Base-by-base conservation (phyloP, 345 rosid species). In the Aethionema arabicum region DNA sequence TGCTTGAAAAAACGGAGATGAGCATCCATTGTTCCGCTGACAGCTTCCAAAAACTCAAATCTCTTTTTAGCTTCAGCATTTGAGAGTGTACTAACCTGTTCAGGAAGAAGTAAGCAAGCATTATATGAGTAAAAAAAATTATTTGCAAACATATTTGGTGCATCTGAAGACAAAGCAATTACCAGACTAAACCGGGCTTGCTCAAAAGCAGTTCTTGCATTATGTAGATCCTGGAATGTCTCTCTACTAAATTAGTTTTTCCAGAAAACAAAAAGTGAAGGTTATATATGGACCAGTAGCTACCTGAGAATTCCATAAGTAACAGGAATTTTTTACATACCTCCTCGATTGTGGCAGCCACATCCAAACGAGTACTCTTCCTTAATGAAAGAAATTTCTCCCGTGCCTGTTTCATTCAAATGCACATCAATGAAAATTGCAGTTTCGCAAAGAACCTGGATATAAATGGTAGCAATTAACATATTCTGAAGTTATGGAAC, bases 331-430 rank as follows among this genome's bases (percentile, higher is more conserved):
- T 27, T 45, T 16, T n/a, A 72, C 53, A 64, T 73, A 87, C 95
- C 88, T 87, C 95, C 78, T 87, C 85, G 51, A 87, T 65, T 39
- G 71, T 74, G 32, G 83, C 73, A 65, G 90, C 85, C 48, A 84
- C 73, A 67, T 87, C 90, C 69, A 75, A 57, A 76, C 83, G 77
- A 16, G 95, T 80, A 72, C 86, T 84, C 78, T 87, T 87, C 71
- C 79, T 82, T 76, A 87, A 56, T n/a, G 95, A 84, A 39, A 87
- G 76, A 79, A 74, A 82, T 70, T 87, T 87, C 63, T 87, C 95
- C 48, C 95, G 81, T 47, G 95, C 90, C 95, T 87, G 75, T 66
- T 40, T 32, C 63, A 76, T 60, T 51, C 52, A 50, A 52, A 54
- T 40, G 49, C 55, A 52, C 55, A 27, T 33, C 12, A 4, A 48